phyloP scores from a whole-genome alignment of 768 basidiomycete species.

The Termitomyces sp. region DNA sequence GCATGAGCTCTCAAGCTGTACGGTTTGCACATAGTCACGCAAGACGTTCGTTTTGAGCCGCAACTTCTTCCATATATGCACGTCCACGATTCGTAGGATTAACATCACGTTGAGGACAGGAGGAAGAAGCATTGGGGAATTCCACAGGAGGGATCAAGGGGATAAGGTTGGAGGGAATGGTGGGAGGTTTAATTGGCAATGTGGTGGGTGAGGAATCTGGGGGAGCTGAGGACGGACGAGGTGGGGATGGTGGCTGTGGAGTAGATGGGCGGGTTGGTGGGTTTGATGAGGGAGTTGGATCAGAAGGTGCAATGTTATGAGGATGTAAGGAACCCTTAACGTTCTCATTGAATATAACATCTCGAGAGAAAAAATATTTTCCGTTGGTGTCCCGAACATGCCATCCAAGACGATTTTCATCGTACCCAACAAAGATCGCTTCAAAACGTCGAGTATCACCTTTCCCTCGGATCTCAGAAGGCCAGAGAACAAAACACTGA shows the following conservation, averaged over 20 bases:
- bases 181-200: neutral
- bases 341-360: neutral
- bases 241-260: neutral
- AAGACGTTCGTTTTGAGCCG: neutral
- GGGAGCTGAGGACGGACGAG: neutral
- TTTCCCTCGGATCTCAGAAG: constrained; percentile 16
- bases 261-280: neutral
- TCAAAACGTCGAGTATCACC: constrained; percentile 11
- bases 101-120: neutral
- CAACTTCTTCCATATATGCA: neutral
- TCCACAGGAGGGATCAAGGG: neutral
- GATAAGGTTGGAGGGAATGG: neutral
- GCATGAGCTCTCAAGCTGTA: neutral
- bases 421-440: constrained; percentile 20
- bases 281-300: neutral
- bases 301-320: neutral
- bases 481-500: constrained; percentile 18
- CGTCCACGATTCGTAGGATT: neutral
- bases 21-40: neutral
- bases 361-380: neutral
- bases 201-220: neutral
- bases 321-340: neutral
- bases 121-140: neutral
- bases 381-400: neutral
- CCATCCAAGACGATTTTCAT: neutral